Base-by-base conservation (phyloP, 306 rosid genomes). In the Acacia melanoxylon region DNA sequence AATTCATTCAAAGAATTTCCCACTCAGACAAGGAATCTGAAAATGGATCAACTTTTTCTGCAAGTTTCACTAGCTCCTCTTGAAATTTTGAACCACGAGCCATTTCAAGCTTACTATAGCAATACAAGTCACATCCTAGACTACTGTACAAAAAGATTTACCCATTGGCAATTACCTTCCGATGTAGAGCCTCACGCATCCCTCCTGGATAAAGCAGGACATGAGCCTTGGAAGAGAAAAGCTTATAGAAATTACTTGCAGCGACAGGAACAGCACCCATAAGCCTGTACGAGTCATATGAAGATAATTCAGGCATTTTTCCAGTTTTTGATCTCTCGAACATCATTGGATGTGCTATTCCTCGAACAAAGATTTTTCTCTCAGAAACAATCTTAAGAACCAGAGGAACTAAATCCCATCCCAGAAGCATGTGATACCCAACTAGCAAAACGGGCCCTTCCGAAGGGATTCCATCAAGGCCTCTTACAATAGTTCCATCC, bases 391-490 rank as follows among this genome's bases (percentile, higher is more conserved):
- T 52, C 65, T 77, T 87, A 69, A 63, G 10, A 71, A 89, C 70
- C 74, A 95, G 35, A 46, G 98, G 95, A 77, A 2, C 54, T 81
- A 83, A 31, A 41, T 95, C 99, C 24, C 88, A n/a, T 81, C 94
- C 99, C 65, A 95, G 85, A 16, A 95, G 82, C 99, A 93, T 95
- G 88, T 95, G 98, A 85, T 95, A 90, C 77, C 98, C 99, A 81
- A 95, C 95, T 17, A 86, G 86, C 85, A 95, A 49, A 80, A 95
- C 99, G 33, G 99, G 99, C 46, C 98, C 99, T 80, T 93, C 94
- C 37, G 87, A 88, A 78, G 99, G 99, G 51, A 95, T 76, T 62
- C 99, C 99, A 25, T 92, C 89, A 56, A 93, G 92, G 78, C 98
- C 92, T 85, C 88, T 89, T 83, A 93, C 94, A 72, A 91, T 77